These are phyloP conservation scores for Ophiostoma angusticollis DNA, from an alignment of 2,329 filamentous ascomycete genomes.

Conservation along the genomic window DNA sequence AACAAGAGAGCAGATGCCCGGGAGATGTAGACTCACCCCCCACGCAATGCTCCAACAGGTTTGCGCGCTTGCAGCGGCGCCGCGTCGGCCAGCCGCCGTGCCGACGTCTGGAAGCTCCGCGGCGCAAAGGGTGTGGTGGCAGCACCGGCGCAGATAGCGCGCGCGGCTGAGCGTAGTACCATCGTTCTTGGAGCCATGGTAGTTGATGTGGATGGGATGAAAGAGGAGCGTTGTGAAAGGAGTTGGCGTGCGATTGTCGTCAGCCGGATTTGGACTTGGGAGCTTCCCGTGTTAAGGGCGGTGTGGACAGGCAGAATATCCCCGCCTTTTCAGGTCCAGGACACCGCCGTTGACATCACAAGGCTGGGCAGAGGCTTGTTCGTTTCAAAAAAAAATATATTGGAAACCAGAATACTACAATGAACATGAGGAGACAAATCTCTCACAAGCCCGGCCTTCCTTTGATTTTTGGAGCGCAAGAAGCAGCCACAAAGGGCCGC, in stretches of 20 bases:
- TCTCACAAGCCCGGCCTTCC: too few species aligned
- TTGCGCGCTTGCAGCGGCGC: conserved; percentile 41
- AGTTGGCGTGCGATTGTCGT: background rate
- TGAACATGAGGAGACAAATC: too few species aligned
- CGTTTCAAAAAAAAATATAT: background rate
- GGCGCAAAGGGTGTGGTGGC: too few species aligned
- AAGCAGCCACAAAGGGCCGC: too few species aligned
- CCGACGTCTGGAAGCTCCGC: conserved; percentile 40
- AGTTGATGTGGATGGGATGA: background rate
- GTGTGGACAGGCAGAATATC: background rate
- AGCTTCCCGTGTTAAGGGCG: background rate
- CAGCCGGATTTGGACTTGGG: background rate
- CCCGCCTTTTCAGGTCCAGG: too few species aligned
- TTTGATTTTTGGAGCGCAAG: too few species aligned
- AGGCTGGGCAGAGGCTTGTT: background rate
- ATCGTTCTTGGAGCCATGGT: conserved; percentile 34
- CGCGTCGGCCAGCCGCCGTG: conserved; percentile 29
- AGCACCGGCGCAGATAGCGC: conserved; percentile 14
- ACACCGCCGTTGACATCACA: too few species aligned
- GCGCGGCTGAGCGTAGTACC: conserved; percentile 24
- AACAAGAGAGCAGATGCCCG: background rate
- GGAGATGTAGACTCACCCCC: conserved; percentile 33
- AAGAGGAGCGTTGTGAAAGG: background rate
- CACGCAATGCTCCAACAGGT: conserved; percentile 48
- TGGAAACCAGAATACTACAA: too few species aligned